Base-by-base conservation (phyloP, 805 yeast genomes). In the Lachancea dasiensis region DNA sequence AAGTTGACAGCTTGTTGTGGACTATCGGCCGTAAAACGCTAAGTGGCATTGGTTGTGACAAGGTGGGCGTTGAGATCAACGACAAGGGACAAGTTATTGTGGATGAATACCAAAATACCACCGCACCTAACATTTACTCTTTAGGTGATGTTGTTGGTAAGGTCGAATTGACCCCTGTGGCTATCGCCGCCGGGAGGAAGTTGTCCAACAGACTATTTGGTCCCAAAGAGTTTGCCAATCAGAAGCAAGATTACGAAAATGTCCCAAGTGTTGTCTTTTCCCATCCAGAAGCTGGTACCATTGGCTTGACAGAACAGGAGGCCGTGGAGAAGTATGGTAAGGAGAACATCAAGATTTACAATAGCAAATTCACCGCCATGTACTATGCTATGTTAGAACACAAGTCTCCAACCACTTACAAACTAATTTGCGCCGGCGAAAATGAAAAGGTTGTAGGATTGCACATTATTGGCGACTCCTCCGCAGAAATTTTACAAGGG, bases 111-210 rank as follows among this genome's bases (percentile, higher is more conserved):
- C 97, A 92, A 70, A 75, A 78, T 56, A 82, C 97, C 6, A 69
- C 76, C 35, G 74, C 82, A 47, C 67, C 75, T 39, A 73, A 77
- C 60, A 71, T 92, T 47, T 86, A 73, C 59, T 81, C 98, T 1
- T 68, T 92, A 31, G 99, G 99, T 56, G 99, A 92, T 61, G 94
- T 90, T 43, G 82, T 85, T 30, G 97, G 96, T 45, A 79, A 83
- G 21, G 82, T 85, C 31, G 97, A 92, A 68, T 74, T 92, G 53
- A 92, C 99, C 2, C 99, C 99, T 6, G 97, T 87, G 30, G 98
- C 98, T 26, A 92, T 92, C 67, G 97, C 98, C 25, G 89, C 98
- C 7, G 99, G 99, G 44, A 81, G 99, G 65, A 85, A 78, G 61
- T 73, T 92, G 50, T 77, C 97, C 20, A 89, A 90, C 68, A 77